Percentiles rank a stretch among this genome's conserved stretches.
Evolutionary conservation across 2,329 filamentous ascomycete genomes (phyloP).

Genomic region (Talaromyces rugulosus): DNA sequence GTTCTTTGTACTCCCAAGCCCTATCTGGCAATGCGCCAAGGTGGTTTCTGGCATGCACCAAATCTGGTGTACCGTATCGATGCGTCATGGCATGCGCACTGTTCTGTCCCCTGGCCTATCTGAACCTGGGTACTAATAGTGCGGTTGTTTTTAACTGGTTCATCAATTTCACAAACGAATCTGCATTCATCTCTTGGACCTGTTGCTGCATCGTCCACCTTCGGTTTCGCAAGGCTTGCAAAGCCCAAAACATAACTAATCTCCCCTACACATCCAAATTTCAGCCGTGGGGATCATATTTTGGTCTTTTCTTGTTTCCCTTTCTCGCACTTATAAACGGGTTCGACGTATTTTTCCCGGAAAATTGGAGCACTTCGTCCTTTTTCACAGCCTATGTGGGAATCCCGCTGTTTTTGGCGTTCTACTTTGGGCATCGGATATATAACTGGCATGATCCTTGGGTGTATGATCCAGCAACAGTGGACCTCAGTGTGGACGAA

Average conservation of each 20-base stretch:
- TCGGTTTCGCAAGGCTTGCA: neutral
- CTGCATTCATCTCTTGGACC: neutral
- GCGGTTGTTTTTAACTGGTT: neutral
- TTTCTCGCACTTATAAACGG: neutral
- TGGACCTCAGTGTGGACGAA: slow-evolving; percentile 1
- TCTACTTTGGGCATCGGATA: no score
- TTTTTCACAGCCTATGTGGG: neutral
- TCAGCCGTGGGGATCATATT: slow-evolving; percentile 2
- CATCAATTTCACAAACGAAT: neutral
- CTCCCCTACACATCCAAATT: neutral
- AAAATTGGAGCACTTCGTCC: neutral
- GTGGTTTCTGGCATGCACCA: slow-evolving; percentile 59
- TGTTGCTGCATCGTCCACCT: neutral
- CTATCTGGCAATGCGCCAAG: slow-evolving; percentile 59
- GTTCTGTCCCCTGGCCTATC: neutral
- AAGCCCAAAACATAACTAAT: neutral
- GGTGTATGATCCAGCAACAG: neutral
- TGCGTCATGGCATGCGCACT: neutral
- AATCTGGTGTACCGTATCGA: slow-evolving; percentile 46
- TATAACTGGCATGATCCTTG: neutral
- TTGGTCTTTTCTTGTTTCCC: neutral
- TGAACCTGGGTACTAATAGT: neutral
- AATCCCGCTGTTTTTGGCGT: slow-evolving; percentile 51
- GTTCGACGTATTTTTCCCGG: neutral
- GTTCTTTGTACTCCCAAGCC: slow-evolving; percentile 63